These are phyloP conservation scores for Phytophthora ramorum DNA, from an alignment of 352 stramenopile species.

Conservation along the genomic window DNA sequence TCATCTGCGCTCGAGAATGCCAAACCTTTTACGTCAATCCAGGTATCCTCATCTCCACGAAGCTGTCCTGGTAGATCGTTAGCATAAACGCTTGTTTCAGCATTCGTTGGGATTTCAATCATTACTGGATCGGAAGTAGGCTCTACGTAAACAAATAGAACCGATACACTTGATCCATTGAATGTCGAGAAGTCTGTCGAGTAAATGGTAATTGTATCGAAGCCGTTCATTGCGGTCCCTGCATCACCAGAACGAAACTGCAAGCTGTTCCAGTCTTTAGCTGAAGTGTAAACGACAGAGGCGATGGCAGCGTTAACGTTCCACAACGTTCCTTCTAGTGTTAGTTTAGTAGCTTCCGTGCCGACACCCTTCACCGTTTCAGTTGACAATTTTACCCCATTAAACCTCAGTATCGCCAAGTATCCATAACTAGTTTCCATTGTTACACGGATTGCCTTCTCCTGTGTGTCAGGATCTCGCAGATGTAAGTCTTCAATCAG, in stretches of 20 bases:
- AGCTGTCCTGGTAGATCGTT: slow-evolving; percentile 26
- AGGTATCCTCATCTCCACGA: slow-evolving; percentile 59
- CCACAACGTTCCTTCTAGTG: slow-evolving; percentile 41
- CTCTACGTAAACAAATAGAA: slow-evolving; percentile 43
- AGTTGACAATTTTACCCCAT: slow-evolving; percentile 19
- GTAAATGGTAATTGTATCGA: slow-evolving; percentile 53
- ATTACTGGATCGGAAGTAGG: slow-evolving; percentile 39
- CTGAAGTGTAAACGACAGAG: slow-evolving; percentile 61
- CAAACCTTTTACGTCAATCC: slow-evolving; percentile 38
- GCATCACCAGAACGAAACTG: slow-evolving; percentile 24
- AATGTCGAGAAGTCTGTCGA: slow-evolving; percentile 46
- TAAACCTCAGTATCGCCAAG: slow-evolving; percentile 40
- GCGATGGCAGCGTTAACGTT: slow-evolving; percentile 56
- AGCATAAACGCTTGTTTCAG: slow-evolving; percentile 37
- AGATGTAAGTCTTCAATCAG: slow-evolving; percentile 52
- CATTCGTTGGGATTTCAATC: slow-evolving; percentile 39
- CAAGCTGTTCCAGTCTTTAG: slow-evolving; percentile 74
- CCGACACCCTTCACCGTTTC: slow-evolving; percentile 9
- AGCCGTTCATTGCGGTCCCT: slow-evolving; percentile 39
- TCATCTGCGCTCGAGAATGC: slow-evolving; percentile 59
- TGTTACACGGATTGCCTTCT: slow-evolving; percentile 34
- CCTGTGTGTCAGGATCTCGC: slow-evolving; percentile 52
- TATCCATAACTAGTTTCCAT: slow-evolving; percentile 44
- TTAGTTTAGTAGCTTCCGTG: slow-evolving; percentile 20
- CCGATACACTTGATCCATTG: slow-evolving; percentile 43